A percentile compares a stretch with the other conserved stretches of the same genome.
Conservation (phyloP, 2,329 filamentous ascomycete genomes). For the Didymella lethalis region DNA sequence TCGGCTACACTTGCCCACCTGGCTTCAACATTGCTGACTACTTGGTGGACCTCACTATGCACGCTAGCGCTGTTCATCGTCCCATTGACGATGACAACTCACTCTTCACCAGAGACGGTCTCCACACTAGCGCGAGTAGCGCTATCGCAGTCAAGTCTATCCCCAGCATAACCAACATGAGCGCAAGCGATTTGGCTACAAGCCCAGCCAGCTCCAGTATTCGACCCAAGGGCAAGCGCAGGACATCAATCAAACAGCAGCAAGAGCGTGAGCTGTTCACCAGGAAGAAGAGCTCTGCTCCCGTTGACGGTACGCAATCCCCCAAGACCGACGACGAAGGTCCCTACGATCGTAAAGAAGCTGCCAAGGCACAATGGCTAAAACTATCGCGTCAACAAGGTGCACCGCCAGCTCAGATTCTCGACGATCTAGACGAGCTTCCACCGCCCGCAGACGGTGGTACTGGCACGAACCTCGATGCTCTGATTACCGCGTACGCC, state of each 20-base stretch:
- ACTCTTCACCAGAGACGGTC: slow-evolving; percentile 67
- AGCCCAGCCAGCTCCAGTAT: slow-evolving; percentile 68
- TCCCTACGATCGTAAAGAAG: slow-evolving; percentile 59
- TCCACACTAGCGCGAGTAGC: slow-evolving; percentile 82
- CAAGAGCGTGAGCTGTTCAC: slow-evolving; percentile 94
- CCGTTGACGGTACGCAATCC: slow-evolving; percentile 61
- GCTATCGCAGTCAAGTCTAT: slow-evolving; percentile 89
- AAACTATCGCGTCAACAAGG: slow-evolving; percentile 63
- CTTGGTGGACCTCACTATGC: slow-evolving; percentile 96
- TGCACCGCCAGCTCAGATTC: slow-evolving; percentile 64
- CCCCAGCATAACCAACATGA: slow-evolving; percentile 80
- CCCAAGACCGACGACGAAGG: slow-evolving; percentile 71
- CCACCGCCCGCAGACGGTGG: slow-evolving; percentile 65
- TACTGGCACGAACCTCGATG: slow-evolving; percentile 78
- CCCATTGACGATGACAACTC: slow-evolving; percentile 65
- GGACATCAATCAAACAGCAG: slow-evolving; percentile 80
- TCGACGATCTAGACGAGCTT: slow-evolving; percentile 73
- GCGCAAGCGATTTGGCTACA: slow-evolving; percentile 66
- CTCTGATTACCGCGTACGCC: slow-evolving; percentile 77
- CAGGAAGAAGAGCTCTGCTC: slow-evolving; percentile 71
- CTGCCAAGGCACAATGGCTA: slow-evolving; percentile 65
- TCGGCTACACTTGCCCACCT: slow-evolving; percentile 91
- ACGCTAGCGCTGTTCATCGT: slow-evolving; percentile 71
- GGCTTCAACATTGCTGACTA: slow-evolving; percentile 99
- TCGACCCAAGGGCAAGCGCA: slow-evolving; percentile 73